Evolutionary conservation across 257 asterid species (phyloP).

Genomic region (Paulownia fortunei): DNA sequence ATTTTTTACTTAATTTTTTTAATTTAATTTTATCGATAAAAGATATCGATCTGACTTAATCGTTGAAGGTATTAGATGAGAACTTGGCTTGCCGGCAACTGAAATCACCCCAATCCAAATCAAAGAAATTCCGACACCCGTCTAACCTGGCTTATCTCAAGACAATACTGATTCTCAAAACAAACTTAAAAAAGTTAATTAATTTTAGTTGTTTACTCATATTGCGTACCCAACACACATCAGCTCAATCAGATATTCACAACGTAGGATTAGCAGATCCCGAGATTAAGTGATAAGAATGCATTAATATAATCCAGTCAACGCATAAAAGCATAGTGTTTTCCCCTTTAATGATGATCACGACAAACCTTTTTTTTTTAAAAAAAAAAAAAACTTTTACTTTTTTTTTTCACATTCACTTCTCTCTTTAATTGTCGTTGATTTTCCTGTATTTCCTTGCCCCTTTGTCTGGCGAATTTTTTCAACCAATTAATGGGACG

Average conservation of each 20-base stretch:
- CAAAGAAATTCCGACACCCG: no score
- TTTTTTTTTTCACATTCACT: background rate
- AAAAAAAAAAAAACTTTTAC: no score
- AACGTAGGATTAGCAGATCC: conserved; percentile 19
- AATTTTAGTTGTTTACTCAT: background rate
- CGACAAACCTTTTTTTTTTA: background rate
- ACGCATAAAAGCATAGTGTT: background rate
- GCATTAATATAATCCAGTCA: background rate
- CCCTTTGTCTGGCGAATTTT: background rate
- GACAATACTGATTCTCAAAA: no score
- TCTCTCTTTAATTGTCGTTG: background rate
- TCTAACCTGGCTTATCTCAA: no score
- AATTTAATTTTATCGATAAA: no score
- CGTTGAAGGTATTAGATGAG: no score
- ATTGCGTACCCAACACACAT: background rate
- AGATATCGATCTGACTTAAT: no score
- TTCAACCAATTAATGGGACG: background rate
- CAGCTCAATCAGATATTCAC: background rate
- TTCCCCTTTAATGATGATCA: background rate
- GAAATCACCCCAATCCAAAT: no score
- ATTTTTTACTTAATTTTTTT: no score
- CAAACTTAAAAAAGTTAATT: background rate
- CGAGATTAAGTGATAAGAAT: background rate
- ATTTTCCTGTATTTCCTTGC: background rate
- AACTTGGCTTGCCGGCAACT: no score